A percentile compares a stretch with the other conserved stretches of the same genome.
Conservation (phyloP, 441 rosid genomes). For the Cnidoscolus chayamansa region DNA sequence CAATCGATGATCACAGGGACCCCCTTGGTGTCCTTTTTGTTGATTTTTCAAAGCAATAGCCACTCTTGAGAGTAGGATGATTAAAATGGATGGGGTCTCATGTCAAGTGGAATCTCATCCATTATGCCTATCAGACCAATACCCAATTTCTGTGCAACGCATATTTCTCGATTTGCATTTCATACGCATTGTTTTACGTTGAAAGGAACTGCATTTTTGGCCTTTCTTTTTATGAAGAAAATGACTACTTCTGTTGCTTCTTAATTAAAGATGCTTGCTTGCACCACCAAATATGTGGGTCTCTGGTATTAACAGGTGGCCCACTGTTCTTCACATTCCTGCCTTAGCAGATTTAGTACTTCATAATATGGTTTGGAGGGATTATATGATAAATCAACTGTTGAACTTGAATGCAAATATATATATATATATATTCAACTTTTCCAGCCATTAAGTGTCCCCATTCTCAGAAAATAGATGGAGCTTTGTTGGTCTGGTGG, state of each 20-base stretch:
- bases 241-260: background rate
- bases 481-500: slow-evolving; percentile 1
- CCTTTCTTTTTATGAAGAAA: background rate
- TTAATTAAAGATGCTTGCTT: background rate
- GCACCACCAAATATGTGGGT: background rate
- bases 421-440: background rate
- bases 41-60: background rate
- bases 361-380: background rate
- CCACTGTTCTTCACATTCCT: background rate
- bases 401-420: background rate
- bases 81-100: slow-evolving; percentile 3
- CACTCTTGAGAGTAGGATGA: too few species aligned
- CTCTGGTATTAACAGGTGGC: background rate
- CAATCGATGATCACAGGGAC: slow-evolving; percentile 5
- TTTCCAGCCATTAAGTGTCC: background rate
- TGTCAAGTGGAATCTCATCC: background rate
- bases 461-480: background rate
- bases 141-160: background rate
- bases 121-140: background rate
- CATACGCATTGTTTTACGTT: background rate
- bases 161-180: background rate
- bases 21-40: slow-evolving; percentile 1
- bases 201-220: background rate
- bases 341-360: background rate
- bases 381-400: background rate